Conservation (phyloP, 208 protist genomes). For the Leishmania aethiopica region DNA sequence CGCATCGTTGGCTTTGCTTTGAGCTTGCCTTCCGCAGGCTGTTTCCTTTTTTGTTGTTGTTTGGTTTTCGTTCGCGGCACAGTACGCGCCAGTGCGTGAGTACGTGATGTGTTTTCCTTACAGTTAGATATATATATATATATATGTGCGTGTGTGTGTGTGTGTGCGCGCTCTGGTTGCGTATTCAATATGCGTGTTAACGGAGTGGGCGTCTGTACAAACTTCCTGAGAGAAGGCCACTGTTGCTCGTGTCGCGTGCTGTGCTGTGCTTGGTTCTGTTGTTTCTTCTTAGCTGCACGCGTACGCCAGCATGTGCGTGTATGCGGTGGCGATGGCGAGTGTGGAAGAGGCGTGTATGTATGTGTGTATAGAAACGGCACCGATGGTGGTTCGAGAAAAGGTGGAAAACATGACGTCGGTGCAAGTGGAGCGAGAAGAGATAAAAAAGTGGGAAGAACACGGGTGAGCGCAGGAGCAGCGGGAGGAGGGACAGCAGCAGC, state of each 20-base stretch:
- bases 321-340: background rate
- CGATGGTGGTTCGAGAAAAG: background rate
- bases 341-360: background rate
- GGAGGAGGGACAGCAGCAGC: background rate
- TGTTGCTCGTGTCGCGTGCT: too few species aligned
- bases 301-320: background rate
- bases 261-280: background rate
- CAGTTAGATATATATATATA: slow-evolving; percentile 1
- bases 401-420: background rate
- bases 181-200: background rate
- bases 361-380: background rate
- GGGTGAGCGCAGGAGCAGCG: background rate
- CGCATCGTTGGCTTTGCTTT: slow-evolving; percentile 26
- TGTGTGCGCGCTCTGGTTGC: background rate
- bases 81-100: background rate
- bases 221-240: too few species aligned
- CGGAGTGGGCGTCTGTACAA: background rate
- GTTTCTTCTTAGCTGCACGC: background rate
- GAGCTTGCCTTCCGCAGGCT: background rate
- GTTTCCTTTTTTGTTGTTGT: background rate
- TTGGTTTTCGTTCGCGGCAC: background rate
- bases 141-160: background rate
- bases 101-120: too few species aligned
- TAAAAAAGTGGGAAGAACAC: background rate
- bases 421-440: background rate